Percentiles rank a stretch among this genome's conserved stretches.
phyloP scores from a whole-genome alignment of 2,329 filamentous ascomycete genomes.

The Colletotrichum sp. region DNA sequence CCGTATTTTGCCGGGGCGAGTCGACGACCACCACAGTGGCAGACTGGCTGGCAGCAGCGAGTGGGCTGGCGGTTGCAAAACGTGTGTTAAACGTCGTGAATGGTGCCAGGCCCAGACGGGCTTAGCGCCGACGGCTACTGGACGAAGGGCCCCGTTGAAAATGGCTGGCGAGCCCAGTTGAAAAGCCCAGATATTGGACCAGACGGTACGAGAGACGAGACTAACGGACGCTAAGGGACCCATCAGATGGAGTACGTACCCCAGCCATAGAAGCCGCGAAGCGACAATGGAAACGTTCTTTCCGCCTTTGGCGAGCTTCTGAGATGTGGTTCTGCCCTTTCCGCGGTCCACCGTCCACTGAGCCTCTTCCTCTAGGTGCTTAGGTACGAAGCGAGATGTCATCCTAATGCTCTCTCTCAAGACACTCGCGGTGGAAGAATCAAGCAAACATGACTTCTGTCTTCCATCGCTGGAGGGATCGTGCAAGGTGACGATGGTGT shows the following conservation, averaged over 20 bases:
- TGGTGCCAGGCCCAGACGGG: neutral
- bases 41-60: no score
- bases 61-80: slow-evolving; percentile 3
- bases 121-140: neutral
- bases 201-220: neutral
- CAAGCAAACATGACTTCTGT: neutral
- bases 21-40: neutral
- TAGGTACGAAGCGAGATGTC: neutral
- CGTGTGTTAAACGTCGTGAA: neutral
- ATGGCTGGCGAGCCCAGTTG: neutral
- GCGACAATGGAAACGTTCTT: slow-evolving; percentile 23
- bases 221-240: neutral
- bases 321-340: neutral
- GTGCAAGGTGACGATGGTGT: neutral
- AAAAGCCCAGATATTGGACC: neutral
- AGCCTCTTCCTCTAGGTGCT: neutral
- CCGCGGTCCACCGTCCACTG: neutral
- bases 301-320: slow-evolving; percentile 16
- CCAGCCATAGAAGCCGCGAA: slow-evolving; percentile 10
- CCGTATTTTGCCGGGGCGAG: slow-evolving; percentile 20
- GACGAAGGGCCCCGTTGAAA: neutral
- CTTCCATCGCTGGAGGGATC: neutral
- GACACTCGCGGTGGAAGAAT: neutral
- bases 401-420: neutral
- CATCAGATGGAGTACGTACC: neutral